phyloP scores from a whole-genome alignment of 2,329 filamentous ascomycete species.

The Elsinoe australis region DNA sequence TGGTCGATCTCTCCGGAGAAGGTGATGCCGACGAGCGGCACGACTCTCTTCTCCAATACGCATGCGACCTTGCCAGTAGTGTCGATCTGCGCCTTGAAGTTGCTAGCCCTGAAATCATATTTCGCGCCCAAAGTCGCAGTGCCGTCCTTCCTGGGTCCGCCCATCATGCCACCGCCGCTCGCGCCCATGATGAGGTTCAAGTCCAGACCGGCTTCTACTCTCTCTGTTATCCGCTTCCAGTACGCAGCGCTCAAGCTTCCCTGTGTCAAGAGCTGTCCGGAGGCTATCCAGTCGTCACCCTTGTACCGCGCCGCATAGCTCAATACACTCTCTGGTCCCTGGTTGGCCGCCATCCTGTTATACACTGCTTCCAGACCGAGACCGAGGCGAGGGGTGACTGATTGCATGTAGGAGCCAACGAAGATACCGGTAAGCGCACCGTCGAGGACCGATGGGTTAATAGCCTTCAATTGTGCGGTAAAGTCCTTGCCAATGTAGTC shows the following conservation, averaged over 20 bases:
- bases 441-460: constrained; percentile 92
- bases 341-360: constrained; percentile 76
- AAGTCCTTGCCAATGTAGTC: constrained; percentile 94
- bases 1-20: constrained; percentile 97
- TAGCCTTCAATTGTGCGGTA: constrained; percentile 81
- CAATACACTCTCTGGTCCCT: constrained; percentile 82
- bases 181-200: constrained; percentile 69
- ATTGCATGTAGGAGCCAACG: constrained; percentile 92
- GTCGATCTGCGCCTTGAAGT: constrained; percentile 92
- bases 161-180: constrained; percentile 60
- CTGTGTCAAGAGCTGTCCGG: constrained; percentile 79
- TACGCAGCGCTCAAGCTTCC: constrained; percentile 85
- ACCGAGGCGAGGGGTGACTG: constrained; percentile 76
- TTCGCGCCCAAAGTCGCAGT: constrained; percentile 88
- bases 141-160: constrained; percentile 72
- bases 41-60: constrained; percentile 90
- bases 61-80: constrained; percentile 90
- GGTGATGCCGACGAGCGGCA: constrained; percentile 83
- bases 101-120: constrained; percentile 94
- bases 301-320: constrained; percentile 92
- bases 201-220: constrained; percentile 92
- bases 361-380: constrained; percentile 88
- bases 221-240: constrained; percentile 88
- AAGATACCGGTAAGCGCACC: constrained; percentile 91
- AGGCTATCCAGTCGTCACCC: constrained; percentile 84